Conservation (phyloP, 2,329 filamentous ascomycete species). For the Sporothrix curviconia region DNA sequence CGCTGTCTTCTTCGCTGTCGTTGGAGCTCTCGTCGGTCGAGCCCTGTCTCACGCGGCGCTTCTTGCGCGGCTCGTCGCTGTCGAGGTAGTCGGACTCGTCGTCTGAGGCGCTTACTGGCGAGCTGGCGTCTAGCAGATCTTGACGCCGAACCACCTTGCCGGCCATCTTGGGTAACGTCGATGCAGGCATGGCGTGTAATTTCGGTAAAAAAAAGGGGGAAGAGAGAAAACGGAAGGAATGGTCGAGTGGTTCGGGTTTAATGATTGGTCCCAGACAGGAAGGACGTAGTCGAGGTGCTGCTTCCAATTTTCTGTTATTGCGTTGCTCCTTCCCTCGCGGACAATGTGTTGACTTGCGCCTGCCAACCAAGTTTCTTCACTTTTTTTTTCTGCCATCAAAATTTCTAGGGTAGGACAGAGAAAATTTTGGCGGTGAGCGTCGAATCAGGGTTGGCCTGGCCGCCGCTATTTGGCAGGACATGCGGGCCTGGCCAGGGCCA, state of each 20-base stretch:
- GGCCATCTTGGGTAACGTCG: not conserved
- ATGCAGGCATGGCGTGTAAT: slow-evolving; percentile 10
- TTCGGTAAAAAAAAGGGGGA: not conserved
- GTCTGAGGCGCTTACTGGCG: slow-evolving; percentile 4
- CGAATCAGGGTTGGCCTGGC: no score
- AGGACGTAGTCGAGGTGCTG: not conserved
- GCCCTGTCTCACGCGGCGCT: slow-evolving; percentile 21
- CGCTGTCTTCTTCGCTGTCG: not conserved
- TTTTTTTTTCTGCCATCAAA: slow-evolving; percentile 14
- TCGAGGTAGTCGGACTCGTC: slow-evolving; percentile 44
- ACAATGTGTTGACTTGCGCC: no score
- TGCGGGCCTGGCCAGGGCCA: not conserved
- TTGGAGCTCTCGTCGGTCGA: slow-evolving; percentile 21
- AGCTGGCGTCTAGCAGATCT: slow-evolving; percentile 4
- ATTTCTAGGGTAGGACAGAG: slow-evolving; percentile 1
- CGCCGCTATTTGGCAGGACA: not conserved
- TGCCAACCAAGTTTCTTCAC: slow-evolving; percentile 4
- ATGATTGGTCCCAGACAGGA: not conserved
- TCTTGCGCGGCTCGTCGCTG: slow-evolving; percentile 32
- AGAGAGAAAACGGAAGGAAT: not conserved
- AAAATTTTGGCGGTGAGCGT: slow-evolving; percentile 11
- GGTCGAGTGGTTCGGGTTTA: not conserved
- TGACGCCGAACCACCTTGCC: slow-evolving; percentile 12
- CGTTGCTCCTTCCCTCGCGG: slow-evolving; percentile 2
- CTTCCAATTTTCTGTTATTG: not conserved